Percentiles rank a stretch among this genome's conserved stretches.
Evolutionary conservation across 2,329 filamentous ascomycete genomes (phyloP).

Genomic region (Fusarium albidum): DNA sequence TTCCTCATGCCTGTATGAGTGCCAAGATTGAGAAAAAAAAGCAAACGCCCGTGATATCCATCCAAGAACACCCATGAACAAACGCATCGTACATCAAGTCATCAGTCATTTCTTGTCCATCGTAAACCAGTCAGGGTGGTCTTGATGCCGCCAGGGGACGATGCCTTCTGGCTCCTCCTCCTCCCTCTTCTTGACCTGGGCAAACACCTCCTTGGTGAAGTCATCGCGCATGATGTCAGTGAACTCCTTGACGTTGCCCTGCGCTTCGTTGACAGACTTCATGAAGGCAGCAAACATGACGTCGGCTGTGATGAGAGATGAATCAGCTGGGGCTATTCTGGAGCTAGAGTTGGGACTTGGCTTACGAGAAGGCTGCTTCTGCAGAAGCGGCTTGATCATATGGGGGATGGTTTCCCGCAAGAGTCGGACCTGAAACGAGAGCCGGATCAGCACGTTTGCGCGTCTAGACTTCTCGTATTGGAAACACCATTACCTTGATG

Average conservation of each 20-base stretch:
- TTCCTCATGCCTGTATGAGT: not conserved
- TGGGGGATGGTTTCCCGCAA: conserved; percentile 49
- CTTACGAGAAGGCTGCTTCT: conserved; percentile 61
- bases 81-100: conserved; percentile 4
- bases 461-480: conserved; percentile 17
- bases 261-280: conserved; percentile 56
- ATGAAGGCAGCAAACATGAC: conserved; percentile 57
- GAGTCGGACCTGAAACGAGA: conserved; percentile 42
- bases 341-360: conserved; percentile 26
- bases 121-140: conserved; percentile 67
- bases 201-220: conserved; percentile 58
- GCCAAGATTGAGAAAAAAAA: conserved; percentile 2
- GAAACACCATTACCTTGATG: conserved; percentile 53
- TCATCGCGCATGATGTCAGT: conserved; percentile 56
- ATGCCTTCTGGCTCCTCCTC: conserved; percentile 64
- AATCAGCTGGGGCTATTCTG: conserved; percentile 19
- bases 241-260: conserved; percentile 61
- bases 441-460: conserved; percentile 28
- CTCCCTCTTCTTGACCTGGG: conserved; percentile 61
- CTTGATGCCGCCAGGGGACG: conserved; percentile 64
- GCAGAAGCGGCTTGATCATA: conserved; percentile 57
- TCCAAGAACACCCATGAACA: conserved; percentile 6
- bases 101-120: conserved; percentile 39
- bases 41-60: conserved; percentile 12
- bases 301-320: conserved; percentile 53